Evolutionary conservation across 768 basidiomycete species (phyloP).

Genomic region (Pleurotus giganteus): DNA sequence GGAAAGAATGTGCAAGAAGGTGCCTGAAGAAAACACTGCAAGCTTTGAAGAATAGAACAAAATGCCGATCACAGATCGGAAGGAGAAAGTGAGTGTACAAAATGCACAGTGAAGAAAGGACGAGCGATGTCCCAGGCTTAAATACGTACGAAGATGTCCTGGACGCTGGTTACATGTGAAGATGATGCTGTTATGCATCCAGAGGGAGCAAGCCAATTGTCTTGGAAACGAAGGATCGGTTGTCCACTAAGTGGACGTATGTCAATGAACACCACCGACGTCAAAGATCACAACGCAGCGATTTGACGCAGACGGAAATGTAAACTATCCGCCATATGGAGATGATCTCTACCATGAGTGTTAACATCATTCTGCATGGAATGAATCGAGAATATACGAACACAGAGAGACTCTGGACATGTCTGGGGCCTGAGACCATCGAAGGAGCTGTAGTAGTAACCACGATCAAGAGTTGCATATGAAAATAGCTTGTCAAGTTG

Average conservation of each 20-base stretch:
- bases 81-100: constrained; percentile 8
- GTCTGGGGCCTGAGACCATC: no score
- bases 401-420: no score
- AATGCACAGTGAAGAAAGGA: constrained; percentile 2
- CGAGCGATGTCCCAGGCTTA: background rate
- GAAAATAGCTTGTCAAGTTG: no score
- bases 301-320: no score
- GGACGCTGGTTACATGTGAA: constrained; percentile 2
- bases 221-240: background rate
- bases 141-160: background rate
- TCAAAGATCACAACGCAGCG: no score
- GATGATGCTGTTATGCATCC: background rate
- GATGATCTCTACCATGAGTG: no score
- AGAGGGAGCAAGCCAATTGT: background rate
- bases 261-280: background rate
- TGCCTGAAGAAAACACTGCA: background rate
- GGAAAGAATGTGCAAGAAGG: constrained; percentile 2
- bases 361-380: no score
- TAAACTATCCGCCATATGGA: no score
- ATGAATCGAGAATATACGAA: no score
- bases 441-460: no score
- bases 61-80: constrained; percentile 10
- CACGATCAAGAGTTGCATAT: no score
- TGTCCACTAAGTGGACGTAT: no score
- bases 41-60: constrained; percentile 8